These are phyloP conservation scores for Alternaria sp. DNA, from an alignment of 2,329 filamentous ascomycete genomes.

Conservation along the genomic window DNA sequence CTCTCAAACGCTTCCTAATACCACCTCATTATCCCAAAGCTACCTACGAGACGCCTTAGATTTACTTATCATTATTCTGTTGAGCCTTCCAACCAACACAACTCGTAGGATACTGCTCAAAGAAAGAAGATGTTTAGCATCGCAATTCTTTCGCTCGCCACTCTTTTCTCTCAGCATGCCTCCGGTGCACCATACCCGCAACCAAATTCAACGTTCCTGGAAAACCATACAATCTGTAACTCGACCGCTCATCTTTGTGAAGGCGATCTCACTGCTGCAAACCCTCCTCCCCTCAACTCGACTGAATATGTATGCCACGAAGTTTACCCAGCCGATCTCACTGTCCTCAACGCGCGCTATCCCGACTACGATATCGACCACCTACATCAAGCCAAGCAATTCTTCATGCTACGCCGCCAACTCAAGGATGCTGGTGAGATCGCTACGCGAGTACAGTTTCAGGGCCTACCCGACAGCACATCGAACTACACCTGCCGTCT, in stretches of 20 bases:
- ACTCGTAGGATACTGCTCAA: background rate
- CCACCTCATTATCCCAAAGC: background rate
- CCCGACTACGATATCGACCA: constrained; percentile 28
- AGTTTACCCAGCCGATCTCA: constrained; percentile 33
- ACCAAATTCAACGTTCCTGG: constrained; percentile 13
- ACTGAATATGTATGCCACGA: constrained; percentile 27
- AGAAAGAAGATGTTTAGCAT: background rate
- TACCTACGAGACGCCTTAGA: background rate
- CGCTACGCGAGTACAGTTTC: constrained; percentile 38
- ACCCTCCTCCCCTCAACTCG: constrained; percentile 3
- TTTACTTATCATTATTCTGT: background rate
- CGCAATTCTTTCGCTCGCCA: constrained; percentile 2
- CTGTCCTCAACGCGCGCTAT: constrained; percentile 40
- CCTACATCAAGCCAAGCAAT: constrained; percentile 27
- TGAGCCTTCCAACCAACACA: background rate
- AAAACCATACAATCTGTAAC: constrained; percentile 16
- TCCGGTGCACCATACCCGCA: constrained; percentile 22
- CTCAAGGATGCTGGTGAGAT: constrained; percentile 29
- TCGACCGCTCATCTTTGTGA: constrained; percentile 4
- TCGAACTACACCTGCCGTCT: constrained; percentile 35
- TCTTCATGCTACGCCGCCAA: constrained; percentile 44
- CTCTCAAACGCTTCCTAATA: background rate
- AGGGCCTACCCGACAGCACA: constrained; percentile 4
- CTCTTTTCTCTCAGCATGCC: constrained; percentile 13
- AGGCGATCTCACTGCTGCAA: background rate